Evolutionary conservation across 768 basidiomycete species (phyloP).

Genomic region (Phaffia tasmanica): DNA sequence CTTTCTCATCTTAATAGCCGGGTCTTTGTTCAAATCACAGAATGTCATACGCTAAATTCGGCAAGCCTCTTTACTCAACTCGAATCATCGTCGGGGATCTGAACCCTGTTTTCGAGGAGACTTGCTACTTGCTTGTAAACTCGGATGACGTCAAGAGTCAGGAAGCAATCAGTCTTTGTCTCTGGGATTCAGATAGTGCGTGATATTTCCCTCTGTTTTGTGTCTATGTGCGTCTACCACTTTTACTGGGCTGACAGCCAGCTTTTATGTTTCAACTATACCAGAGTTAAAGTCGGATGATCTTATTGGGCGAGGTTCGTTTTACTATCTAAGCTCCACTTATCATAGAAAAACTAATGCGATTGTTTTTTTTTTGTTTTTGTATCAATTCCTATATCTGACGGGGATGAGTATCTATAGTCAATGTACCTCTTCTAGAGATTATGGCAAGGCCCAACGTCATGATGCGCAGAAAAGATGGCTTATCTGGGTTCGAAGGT

Average conservation of each 20-base stretch:
- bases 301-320: slow-evolving; percentile 41
- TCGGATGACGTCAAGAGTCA: slow-evolving; percentile 56
- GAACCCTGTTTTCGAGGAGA: slow-evolving; percentile 44
- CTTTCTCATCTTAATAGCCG: too few species aligned
- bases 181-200: slow-evolving; percentile 59
- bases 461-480: slow-evolving; percentile 45
- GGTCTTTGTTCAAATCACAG: too few species aligned
- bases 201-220: not conserved
- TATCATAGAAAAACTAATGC: too few species aligned
- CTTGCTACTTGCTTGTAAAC: slow-evolving; percentile 45
- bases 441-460: slow-evolving; percentile 46
- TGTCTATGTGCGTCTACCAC: too few species aligned
- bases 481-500: slow-evolving; percentile 47
- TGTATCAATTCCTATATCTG: too few species aligned
- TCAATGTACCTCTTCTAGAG: slow-evolving; percentile 44
- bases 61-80: slow-evolving; percentile 57
- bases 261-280: not conserved
- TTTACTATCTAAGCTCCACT: too few species aligned
- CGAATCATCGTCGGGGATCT: slow-evolving; percentile 55
- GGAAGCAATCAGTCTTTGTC: slow-evolving; percentile 54
- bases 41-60: slow-evolving; percentile 36
- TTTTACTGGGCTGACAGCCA: too few species aligned
- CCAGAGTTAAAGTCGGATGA: slow-evolving; percentile 37
- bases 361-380: too few species aligned
- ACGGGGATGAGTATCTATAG: not conserved